Evolutionary conservation across 2,329 filamentous ascomycete species (phyloP).

Genomic region (Amesomyces nigricolor): DNA sequence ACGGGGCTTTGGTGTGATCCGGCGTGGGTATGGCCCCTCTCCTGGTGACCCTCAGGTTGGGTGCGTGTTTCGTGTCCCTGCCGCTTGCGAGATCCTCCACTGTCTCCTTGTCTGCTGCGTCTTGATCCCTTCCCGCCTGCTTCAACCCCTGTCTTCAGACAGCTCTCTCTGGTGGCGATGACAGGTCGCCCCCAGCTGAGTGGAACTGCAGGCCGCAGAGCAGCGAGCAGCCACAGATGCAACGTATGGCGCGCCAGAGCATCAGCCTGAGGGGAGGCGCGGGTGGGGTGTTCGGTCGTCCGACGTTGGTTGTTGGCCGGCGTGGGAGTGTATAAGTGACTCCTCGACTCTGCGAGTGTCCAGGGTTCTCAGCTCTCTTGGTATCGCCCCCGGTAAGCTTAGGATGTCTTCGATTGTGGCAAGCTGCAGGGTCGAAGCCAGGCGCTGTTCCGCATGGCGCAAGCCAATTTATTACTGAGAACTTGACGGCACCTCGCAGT

Average conservation of each 20-base stretch:
- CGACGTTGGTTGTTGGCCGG: neutral
- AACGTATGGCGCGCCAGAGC: neutral
- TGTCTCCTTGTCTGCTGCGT: no score
- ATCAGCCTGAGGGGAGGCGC: neutral
- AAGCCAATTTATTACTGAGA: slow-evolving; percentile 1
- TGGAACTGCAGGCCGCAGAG: neutral
- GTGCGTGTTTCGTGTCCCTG: slow-evolving; percentile 20
- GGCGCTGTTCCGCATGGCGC: neutral
- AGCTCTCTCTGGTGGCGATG: neutral
- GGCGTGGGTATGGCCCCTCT: slow-evolving; percentile 7
- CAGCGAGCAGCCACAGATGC: neutral
- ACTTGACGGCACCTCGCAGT: neutral
- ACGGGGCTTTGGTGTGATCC: neutral
- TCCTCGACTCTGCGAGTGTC: neutral
- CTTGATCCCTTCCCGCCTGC: neutral
- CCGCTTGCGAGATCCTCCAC: neutral
- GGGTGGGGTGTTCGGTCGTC: slow-evolving; percentile 1
- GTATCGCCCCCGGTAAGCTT: neutral
- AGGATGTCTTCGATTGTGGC: neutral
- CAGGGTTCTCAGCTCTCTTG: neutral
- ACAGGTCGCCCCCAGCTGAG: neutral
- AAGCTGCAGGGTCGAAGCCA: neutral
- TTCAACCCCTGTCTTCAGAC: neutral
- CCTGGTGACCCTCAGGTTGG: slow-evolving; percentile 16
- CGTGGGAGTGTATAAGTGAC: neutral